Evolutionary conservation across 2,329 filamentous ascomycete genomes (phyloP).

Genomic region (Fusarium paranaense): DNA sequence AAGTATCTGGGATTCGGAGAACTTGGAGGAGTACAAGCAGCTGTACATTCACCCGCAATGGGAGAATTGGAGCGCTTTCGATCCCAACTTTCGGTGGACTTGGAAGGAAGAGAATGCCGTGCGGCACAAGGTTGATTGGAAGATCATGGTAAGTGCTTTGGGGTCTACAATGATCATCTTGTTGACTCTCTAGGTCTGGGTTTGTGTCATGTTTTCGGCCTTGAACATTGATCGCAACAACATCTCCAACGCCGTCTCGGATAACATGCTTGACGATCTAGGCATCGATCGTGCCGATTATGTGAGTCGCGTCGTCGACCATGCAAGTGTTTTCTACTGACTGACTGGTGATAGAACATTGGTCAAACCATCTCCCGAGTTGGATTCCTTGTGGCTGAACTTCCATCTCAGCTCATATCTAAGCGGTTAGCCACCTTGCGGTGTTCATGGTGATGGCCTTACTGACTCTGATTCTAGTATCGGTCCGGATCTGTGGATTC

Average conservation of each 20-base stretch:
- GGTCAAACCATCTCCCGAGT: slow-evolving; percentile 29
- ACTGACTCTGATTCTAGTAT: slow-evolving; percentile 27
- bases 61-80: slow-evolving; percentile 51
- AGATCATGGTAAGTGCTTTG: slow-evolving; percentile 48
- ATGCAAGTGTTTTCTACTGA: not conserved
- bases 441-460: not conserved
- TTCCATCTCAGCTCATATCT: slow-evolving; percentile 15
- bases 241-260: slow-evolving; percentile 51
- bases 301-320: not conserved
- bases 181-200: slow-evolving; percentile 42
- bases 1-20: slow-evolving; percentile 52
- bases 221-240: slow-evolving; percentile 53
- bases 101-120: slow-evolving; percentile 50
- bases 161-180: too few relatives aligned
- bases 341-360: not conserved
- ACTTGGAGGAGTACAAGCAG: slow-evolving; percentile 50
- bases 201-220: slow-evolving; percentile 42
- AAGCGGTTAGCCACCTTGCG: slow-evolving; percentile 3
- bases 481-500: slow-evolving; percentile 63
- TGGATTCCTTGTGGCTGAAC: slow-evolving; percentile 23
- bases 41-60: slow-evolving; percentile 51
- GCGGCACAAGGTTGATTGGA: slow-evolving; percentile 51
- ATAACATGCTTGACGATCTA: slow-evolving; percentile 50
- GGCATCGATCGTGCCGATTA: slow-evolving; percentile 28
- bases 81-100: slow-evolving; percentile 50